Conservation (phyloP, 2,329 filamentous ascomycete species). For the Ceratocystis ficicola region DNA sequence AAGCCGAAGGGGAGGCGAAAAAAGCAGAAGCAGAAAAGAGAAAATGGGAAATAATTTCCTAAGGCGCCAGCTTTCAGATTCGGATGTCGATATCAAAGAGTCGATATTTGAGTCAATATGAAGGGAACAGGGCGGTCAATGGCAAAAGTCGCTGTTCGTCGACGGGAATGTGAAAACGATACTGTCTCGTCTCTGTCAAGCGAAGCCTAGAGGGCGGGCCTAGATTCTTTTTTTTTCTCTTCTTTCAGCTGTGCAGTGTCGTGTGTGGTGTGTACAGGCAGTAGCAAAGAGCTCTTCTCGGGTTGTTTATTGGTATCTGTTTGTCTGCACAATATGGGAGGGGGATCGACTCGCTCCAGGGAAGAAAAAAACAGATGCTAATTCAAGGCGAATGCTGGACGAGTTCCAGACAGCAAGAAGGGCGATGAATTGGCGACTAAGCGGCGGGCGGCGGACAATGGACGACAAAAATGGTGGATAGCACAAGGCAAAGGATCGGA, state of each 20-base stretch:
- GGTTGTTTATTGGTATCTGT: background rate
- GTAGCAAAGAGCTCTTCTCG: background rate
- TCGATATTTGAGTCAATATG: conserved; percentile 4
- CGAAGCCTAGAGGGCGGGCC: background rate
- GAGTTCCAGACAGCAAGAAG: background rate
- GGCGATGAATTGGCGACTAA: background rate
- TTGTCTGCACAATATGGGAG: background rate
- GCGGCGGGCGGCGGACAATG: too few species aligned
- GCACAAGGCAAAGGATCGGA: background rate
- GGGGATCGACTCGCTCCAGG: background rate
- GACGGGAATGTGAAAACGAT: background rate
- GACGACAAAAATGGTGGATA: too few species aligned
- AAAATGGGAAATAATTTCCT: background rate
- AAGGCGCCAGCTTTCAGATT: background rate
- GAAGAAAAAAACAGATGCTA: background rate
- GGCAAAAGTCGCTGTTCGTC: background rate
- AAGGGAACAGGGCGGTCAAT: background rate
- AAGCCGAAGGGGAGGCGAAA: too few species aligned
- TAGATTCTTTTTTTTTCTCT: too few species aligned
- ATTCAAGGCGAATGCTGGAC: background rate
- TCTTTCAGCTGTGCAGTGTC: background rate
- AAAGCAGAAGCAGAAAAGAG: background rate
- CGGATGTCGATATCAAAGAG: conserved; percentile 2
- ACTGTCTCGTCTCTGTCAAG: background rate
- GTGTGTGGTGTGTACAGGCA: background rate